Evolutionary conservation across 164 flowering plant genomes (phyloP), one percentile per base, ranked within the genome.

Genomic region (Tetrastigma voinierianum): DNA sequence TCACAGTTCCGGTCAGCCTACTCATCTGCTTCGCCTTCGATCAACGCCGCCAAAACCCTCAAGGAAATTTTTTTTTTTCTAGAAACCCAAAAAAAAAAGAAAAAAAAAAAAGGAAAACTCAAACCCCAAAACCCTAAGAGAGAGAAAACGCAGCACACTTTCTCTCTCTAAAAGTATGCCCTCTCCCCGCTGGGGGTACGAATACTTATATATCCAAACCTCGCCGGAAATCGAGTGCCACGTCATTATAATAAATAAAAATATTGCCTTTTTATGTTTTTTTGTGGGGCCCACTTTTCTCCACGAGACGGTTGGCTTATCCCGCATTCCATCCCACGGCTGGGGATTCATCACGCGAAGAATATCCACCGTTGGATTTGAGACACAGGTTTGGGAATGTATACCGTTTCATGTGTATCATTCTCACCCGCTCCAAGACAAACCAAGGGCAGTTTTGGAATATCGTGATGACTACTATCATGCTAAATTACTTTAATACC

Each of bases 1-100:
- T 91, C 46, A 94, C 97, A 17, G 68, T 75, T 8, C 95, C 92
- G 0, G 70, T 80, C 59, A 68, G 40, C 63, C 87, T 73, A n/a
- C 51, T 55, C 46, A 32, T 61, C 57, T 48, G 66, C 6, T 61
- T 74, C 17, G 70, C 67, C 72, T 65, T 73, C 40, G 40, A 32
- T 32, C 40, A 7, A 32, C 40, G 40, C 40, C 40, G 3, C 40
- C 40, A 32, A 32, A 32, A 32, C 40, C 6, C 40, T 2, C 3
- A 32, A 32, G 40, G 6, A 32, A 32, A 32, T 3, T 3, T 32
- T 32, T 3, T 3, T 3, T 3, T 32, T 32, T 32, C 3, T 32
- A 32, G 6, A 32, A 32, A 32, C 40, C 40, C 40, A 32, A 32
- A 32, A 32, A 32, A 32, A 25, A 32, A 32, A 32, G 6, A 32